A percentile compares a stretch with the other conserved stretches of the same genome.
Evolutionary conservation across 805 yeast genomes (phyloP).

Genomic region (Yarrowia sp.): DNA sequence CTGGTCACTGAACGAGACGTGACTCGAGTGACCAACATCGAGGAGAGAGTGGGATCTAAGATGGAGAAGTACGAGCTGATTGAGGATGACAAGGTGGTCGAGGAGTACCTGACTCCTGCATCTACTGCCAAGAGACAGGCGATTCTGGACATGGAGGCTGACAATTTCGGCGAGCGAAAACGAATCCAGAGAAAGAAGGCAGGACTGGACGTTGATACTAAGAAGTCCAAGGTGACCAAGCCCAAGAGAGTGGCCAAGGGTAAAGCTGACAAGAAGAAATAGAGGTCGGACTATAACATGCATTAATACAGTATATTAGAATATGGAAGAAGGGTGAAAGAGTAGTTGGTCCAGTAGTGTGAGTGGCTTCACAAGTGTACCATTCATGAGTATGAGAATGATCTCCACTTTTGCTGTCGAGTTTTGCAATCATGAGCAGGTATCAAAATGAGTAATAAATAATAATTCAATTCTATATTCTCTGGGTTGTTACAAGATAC

Average conservation of each 20-base stretch:
- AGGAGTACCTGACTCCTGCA: constrained; percentile 69
- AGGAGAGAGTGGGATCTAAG: constrained; percentile 78
- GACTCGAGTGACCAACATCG: constrained; percentile 80
- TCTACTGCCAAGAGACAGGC: constrained; percentile 90
- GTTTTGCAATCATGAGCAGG: too few species aligned
- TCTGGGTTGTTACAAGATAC: too few species aligned
- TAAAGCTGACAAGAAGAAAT: constrained; percentile 12
- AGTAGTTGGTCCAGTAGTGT: too few species aligned
- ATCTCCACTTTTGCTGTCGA: too few species aligned
- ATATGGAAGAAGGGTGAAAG: neutral
- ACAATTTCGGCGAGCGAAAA: constrained; percentile 79
- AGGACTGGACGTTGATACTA: constrained; percentile 14
- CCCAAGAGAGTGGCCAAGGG: constrained; percentile 6
- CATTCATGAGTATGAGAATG: too few species aligned
- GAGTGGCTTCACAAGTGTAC: too few species aligned
- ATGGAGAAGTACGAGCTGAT: constrained; percentile 77
- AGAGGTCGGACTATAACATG: neutral
- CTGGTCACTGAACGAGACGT: constrained; percentile 88
- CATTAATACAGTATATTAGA: neutral
- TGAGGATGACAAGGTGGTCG: constrained; percentile 78
- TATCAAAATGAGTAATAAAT: too few species aligned
- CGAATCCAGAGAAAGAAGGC: constrained; percentile 58
- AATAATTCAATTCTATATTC: too few species aligned
- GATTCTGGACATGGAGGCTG: constrained; percentile 90
- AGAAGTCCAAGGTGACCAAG: constrained; percentile 17